A percentile compares a stretch with the other conserved stretches of the same genome.
Conservation (phyloP, 2,329 filamentous ascomycete genomes). For the Aureobasidium sp. region DNA sequence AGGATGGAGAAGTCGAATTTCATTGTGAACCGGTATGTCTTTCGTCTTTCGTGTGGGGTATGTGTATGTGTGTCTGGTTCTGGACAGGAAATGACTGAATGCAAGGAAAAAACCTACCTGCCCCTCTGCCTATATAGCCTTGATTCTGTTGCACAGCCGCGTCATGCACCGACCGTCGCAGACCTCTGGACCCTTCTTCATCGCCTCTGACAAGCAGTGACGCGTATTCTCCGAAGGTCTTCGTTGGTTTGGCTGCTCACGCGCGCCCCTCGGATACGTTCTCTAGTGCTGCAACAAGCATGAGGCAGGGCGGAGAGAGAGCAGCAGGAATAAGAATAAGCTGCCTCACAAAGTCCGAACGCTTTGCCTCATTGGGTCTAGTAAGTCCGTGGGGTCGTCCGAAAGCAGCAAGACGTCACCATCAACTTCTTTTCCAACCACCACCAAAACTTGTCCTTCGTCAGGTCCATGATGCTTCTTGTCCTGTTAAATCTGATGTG, state of each 20-base stretch:
- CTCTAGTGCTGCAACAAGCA: neutral
- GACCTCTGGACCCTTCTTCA: neutral
- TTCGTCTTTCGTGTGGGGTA: neutral
- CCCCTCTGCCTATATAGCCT: conserved; percentile 14
- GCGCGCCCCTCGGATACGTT: conserved; percentile 1
- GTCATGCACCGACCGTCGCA: conserved; percentile 3
- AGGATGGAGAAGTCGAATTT: conserved; percentile 9
- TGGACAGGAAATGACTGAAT: neutral
- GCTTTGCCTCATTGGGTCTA: neutral
- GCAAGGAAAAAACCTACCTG: neutral
- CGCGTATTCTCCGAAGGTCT: conserved; percentile 10
- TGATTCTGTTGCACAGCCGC: conserved; percentile 9
- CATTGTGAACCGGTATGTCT: neutral
- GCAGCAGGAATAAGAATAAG: conserved; percentile 10
- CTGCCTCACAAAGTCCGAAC: conserved; percentile 14
- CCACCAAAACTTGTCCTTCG: neutral
- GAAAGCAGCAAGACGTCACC: neutral
- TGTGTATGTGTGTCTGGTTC: neutral
- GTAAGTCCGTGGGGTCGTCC: conserved; percentile 11
- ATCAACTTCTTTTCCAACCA: neutral
- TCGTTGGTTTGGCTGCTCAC: neutral
- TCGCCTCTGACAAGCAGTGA: neutral
- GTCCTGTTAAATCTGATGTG: neutral
- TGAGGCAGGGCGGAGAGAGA: neutral
- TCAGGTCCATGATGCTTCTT: neutral